phyloP scores from a whole-genome alignment of 176 grass and related monocot species.

The Juncus effusus region DNA sequence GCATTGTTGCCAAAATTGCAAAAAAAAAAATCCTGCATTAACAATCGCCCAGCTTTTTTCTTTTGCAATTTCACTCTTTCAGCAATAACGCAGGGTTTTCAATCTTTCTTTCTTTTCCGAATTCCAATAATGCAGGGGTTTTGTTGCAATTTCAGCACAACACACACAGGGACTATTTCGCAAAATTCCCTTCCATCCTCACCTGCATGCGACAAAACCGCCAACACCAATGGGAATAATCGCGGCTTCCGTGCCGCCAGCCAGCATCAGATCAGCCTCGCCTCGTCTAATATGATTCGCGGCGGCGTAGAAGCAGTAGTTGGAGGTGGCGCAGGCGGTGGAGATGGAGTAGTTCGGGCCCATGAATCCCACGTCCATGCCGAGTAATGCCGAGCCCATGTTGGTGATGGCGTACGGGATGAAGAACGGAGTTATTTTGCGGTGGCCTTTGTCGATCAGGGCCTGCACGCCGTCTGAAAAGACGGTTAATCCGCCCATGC shows the following conservation, averaged over 20 bases:
- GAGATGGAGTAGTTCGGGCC: conserved; percentile 97
- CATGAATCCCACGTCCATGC: conserved; percentile 97
- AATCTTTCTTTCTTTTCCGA: too few species aligned
- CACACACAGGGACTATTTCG: too few species aligned
- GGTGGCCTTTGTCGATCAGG: conserved; percentile 83
- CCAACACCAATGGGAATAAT: conserved; percentile 98
- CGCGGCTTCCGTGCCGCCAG: conserved; percentile 92
- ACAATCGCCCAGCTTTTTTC: too few species aligned
- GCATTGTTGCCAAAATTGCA: too few species aligned
- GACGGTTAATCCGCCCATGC: conserved; percentile 93
- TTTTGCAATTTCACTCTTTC: too few species aligned
- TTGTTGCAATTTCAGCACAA: too few species aligned
- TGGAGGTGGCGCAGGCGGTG: conserved; percentile 95
- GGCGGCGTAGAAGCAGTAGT: conserved; percentile 95
- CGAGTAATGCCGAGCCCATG: conserved; percentile 92
- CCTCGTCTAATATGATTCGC: conserved; percentile 95
- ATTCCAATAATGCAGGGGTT: too few species aligned
- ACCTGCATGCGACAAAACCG: conserved; percentile 79
- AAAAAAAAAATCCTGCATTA: too few species aligned
- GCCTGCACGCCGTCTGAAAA: conserved; percentile 95
- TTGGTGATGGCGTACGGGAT: conserved; percentile 98
- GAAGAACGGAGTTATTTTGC: conserved; percentile 97
- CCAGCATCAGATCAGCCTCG: conserved; percentile 88
- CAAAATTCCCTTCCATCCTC: not conserved
- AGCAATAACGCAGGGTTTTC: too few species aligned